Base-by-base conservation (phyloP, 1,139 yeast genomes). In the Lodderomyces orthopsilosis region DNA sequence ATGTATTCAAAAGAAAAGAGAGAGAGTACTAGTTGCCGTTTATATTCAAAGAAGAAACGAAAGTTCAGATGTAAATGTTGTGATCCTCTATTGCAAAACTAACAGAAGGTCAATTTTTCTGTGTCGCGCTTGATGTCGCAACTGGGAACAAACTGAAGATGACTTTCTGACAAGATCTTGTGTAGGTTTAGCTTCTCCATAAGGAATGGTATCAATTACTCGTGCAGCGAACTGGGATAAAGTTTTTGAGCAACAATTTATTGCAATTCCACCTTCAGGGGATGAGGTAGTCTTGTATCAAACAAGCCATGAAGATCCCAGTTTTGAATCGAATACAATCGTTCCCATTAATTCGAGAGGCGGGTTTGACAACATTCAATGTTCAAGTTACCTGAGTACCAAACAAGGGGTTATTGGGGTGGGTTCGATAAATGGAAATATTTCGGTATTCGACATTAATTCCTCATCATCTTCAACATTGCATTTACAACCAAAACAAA, bases 361-460 rank as follows among this genome's bases (percentile, higher is more conserved):
- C 27, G 93, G 90, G 9, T 83, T 87, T 55, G 88, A 83, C 41
- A 78, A 79, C 46, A 80, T 89, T 41, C 87, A 83, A 49, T 83
- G 93, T 57, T 68, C 83, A 43, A 81, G 86, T 30, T 85, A 84
- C 58, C 81, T 91, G 2, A 67, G 76, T 1, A 55, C 62, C 1
- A 69, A 70, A 24, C 67, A 70, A 6, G 94, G 94, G 1, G 57
- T 86, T 14, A 75, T 81, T 0, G 88, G 84, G 9, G 85, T 83
- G 12, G 96, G 95, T 1, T 85, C 85, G 40, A 72, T 81, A 44
- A 82, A 79, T 55, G 96, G 96, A 1, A 67, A 69, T 14, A 77
- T 87, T 2, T 72, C 80, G 37, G 59, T 88, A 0, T 81, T 86
- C 49, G 86, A 88, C 57, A 74, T 87, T 30, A 63, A 71, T 21